Evolutionary conservation across 495 filamentous ascomycete genomes (phyloP).

Genomic region (Xylaria curta): DNA sequence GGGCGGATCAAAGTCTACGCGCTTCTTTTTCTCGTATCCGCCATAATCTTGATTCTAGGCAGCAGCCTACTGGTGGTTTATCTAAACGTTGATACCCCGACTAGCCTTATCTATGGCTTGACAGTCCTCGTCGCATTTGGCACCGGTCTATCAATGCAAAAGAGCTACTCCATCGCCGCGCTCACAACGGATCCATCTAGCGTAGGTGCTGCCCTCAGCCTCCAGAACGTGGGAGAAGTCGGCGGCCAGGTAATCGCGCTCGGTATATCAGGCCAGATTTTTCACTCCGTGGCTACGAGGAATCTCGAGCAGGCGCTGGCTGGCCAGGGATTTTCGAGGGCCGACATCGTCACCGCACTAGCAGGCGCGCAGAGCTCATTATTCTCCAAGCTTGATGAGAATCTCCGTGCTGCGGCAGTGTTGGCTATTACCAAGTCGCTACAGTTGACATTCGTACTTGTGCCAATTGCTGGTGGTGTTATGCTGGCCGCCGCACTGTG

Average conservation of each 20-base stretch:
- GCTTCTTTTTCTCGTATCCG: slow-evolving; percentile 62
- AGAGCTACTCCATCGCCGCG: slow-evolving; percentile 57
- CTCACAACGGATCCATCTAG: slow-evolving; percentile 46
- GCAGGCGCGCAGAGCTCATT: slow-evolving; percentile 51
- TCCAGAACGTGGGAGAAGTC: slow-evolving; percentile 62
- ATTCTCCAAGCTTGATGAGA: slow-evolving; percentile 44
- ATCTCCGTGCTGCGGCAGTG: slow-evolving; percentile 45
- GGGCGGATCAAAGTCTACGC: slow-evolving; percentile 59
- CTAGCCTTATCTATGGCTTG: slow-evolving; percentile 59
- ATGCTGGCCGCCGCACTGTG: slow-evolving; percentile 47
- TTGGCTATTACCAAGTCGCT: slow-evolving; percentile 57
- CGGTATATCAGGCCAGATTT: slow-evolving; percentile 63
- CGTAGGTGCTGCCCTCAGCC: slow-evolving; percentile 53
- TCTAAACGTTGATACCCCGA: slow-evolving; percentile 39
- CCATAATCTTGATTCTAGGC: slow-evolving; percentile 54
- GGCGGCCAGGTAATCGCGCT: slow-evolving; percentile 58
- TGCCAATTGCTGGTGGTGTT: slow-evolving; percentile 55
- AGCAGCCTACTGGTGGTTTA: slow-evolving; percentile 58
- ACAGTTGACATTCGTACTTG: slow-evolving; percentile 58
- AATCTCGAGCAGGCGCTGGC: slow-evolving; percentile 44
- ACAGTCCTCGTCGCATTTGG: slow-evolving; percentile 60
- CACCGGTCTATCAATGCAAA: slow-evolving; percentile 57
- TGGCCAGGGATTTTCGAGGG: slow-evolving; percentile 30
- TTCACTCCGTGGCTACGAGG: slow-evolving; percentile 53
- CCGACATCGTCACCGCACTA: slow-evolving; percentile 49